Percentiles rank a stretch among this genome's conserved stretches.
phyloP scores from a whole-genome alignment of 495 filamentous ascomycete genomes.

The Ramalina intermedia region DNA sequence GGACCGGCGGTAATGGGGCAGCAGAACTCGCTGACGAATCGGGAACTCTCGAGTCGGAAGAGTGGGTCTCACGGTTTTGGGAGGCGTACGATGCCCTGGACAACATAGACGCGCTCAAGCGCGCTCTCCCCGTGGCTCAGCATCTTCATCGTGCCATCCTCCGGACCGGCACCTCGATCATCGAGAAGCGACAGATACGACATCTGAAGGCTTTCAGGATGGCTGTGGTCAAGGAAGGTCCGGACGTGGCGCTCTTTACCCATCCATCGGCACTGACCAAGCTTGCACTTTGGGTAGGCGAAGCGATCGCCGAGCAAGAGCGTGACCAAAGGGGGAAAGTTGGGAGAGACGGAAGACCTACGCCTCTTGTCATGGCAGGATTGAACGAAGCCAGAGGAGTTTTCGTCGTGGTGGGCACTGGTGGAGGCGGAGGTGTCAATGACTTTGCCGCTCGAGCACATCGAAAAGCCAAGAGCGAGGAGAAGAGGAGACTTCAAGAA shows the following conservation, averaged over 20 bases:
- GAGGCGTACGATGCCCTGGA: conserved; percentile 83
- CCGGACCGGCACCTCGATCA: conserved; percentile 74
- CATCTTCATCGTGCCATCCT: conserved; percentile 86
- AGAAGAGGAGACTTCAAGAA: conserved; percentile 45
- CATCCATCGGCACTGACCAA: conserved; percentile 88
- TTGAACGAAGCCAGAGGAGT: conserved; percentile 78
- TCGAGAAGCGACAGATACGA: conserved; percentile 86
- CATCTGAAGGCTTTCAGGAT: conserved; percentile 87
- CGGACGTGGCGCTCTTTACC: conserved; percentile 75
- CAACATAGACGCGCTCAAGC: conserved; percentile 60
- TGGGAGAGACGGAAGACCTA: conserved; percentile 53
- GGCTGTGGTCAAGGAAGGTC: conserved; percentile 88
- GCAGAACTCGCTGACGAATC: conserved; percentile 30
- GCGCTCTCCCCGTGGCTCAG: conserved; percentile 69
- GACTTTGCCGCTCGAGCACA: conserved; percentile 51
- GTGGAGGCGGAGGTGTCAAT: conserved; percentile 58
- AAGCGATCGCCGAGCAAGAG: conserved; percentile 83
- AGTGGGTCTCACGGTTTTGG: conserved; percentile 73
- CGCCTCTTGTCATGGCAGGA: conserved; percentile 77
- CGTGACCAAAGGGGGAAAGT: conserved; percentile 54
- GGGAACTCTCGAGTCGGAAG: conserved; percentile 39
- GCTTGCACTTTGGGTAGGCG: conserved; percentile 82
- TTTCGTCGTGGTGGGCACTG: conserved; percentile 79
- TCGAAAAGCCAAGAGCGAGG: conserved; percentile 42
- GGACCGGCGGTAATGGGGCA: conserved; percentile 15